A percentile compares a stretch with the other conserved stretches of the same genome.
Conservation (phyloP, 441 rosid genomes). For the Populus tomentosa region DNA sequence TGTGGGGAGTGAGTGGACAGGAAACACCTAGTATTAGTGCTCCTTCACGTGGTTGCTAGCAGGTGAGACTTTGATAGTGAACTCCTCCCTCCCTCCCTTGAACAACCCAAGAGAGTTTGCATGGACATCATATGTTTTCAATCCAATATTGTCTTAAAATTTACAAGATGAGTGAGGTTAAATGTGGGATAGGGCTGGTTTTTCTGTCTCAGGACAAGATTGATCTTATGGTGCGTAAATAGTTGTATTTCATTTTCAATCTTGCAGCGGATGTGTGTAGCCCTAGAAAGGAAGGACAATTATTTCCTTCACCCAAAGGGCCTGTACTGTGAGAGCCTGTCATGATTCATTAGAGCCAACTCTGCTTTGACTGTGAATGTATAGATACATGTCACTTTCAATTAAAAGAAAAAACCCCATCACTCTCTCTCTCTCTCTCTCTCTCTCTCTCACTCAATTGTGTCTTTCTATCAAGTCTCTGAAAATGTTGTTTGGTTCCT, state of each 20-base stretch:
- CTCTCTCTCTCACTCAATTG: background rate
- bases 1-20: conserved; percentile 33
- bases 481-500: conserved; percentile 28
- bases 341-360: conserved; percentile 5
- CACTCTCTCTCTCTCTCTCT: conserved; percentile 6
- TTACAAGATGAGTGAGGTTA: background rate
- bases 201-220: background rate
- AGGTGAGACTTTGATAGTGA: conserved; percentile 9
- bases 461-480: conserved; percentile 10
- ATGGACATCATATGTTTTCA: conserved; percentile 6
- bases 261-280: conserved; percentile 26
- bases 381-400: conserved; percentile 49
- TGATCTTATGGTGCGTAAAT: too few species aligned
- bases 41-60: conserved; percentile 36
- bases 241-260: background rate
- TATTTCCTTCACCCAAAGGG: conserved; percentile 16
- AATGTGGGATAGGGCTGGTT: conserved; percentile 14
- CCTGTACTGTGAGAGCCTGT: conserved; percentile 20
- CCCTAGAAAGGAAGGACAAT: conserved; percentile 29
- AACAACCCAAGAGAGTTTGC: conserved; percentile 13
- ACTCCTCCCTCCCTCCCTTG: background rate
- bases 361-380: conserved; percentile 31
- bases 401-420: conserved; percentile 34
- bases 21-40: conserved; percentile 24
- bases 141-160: background rate